phyloP scores from a whole-genome alignment of 1,139 yeast genomes.

The Pichia sp. region DNA sequence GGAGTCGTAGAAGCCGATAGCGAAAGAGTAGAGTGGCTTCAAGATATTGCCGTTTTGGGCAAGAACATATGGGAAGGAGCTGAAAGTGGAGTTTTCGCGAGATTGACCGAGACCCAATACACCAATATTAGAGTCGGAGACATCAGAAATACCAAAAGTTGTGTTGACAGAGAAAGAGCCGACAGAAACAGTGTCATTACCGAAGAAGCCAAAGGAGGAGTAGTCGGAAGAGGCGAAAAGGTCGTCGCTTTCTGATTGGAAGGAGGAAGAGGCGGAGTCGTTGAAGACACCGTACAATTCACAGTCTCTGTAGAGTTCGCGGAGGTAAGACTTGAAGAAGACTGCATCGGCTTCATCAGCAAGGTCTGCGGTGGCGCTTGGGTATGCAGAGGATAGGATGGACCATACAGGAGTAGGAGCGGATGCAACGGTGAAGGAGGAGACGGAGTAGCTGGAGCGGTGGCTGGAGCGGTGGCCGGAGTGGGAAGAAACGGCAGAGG shows the following conservation, averaged over 20 bases:
- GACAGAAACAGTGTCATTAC: conserved; percentile 36
- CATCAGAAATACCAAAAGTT: conserved; percentile 35
- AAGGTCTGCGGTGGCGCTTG: not conserved
- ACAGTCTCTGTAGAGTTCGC: conserved; percentile 28
- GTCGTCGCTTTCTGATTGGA: conserved; percentile 35
- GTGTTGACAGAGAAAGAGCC: not conserved
- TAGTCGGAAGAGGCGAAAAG: conserved; percentile 45
- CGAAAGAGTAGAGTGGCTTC: conserved; percentile 47
- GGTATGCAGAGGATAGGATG: not conserved
- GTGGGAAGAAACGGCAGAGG: not conserved
- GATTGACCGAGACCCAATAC: conserved; percentile 49
- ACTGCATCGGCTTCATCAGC: conserved; percentile 3
- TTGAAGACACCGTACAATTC: conserved; percentile 47
- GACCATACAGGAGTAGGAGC: too few species aligned
- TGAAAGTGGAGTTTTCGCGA: conserved; percentile 31
- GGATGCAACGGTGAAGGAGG: not conserved
- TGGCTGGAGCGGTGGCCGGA: not conserved
- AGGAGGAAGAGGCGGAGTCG: conserved; percentile 43
- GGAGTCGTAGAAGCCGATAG: not conserved
- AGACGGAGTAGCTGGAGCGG: not conserved
- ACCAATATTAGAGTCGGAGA: conserved; percentile 34
- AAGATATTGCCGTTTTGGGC: conserved; percentile 46
- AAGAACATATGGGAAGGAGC: conserved; percentile 36
- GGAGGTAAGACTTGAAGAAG: too few species aligned
- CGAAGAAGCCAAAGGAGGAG: conserved; percentile 35